These are phyloP conservation scores for Marsdenia floribunda DNA, from an alignment of 257 asterid genomes.

Conservation along the genomic window DNA sequence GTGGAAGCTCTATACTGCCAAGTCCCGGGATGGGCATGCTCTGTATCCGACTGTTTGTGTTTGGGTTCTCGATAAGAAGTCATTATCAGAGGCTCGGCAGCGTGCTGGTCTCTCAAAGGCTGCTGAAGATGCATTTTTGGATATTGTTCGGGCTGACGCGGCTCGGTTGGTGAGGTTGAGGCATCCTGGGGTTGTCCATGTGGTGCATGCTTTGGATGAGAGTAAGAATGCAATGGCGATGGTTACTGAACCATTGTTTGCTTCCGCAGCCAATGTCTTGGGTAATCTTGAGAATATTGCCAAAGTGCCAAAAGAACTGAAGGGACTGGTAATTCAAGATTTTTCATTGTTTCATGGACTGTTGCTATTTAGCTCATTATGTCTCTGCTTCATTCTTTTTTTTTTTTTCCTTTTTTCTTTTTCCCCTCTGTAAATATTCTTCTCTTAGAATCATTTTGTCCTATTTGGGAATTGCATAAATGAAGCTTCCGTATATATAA, in stretches of 20 bases:
- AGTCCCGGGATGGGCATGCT: constrained; percentile 69
- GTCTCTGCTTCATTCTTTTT: background rate
- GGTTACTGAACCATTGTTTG: constrained; percentile 95
- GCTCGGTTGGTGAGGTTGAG: constrained; percentile 84
- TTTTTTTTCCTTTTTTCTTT: too few species aligned
- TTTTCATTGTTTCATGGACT: constrained; percentile 8
- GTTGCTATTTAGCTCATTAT: background rate
- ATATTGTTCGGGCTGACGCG: constrained; percentile 86
- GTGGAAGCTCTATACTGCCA: constrained; percentile 89
- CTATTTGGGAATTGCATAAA: background rate
- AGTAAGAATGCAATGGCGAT: constrained; percentile 89
- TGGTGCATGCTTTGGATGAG: constrained; percentile 92
- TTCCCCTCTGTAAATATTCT: background rate
- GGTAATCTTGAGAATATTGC: constrained; percentile 74
- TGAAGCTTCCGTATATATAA: background rate
- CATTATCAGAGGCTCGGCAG: constrained; percentile 75
- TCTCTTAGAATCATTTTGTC: background rate
- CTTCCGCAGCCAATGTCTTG: constrained; percentile 80
- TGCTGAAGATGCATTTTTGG: constrained; percentile 83
- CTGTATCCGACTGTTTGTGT: constrained; percentile 83
- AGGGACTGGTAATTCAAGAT: constrained; percentile 62
- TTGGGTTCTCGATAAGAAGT: constrained; percentile 87
- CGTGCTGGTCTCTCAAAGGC: constrained; percentile 83
- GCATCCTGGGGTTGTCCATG: constrained; percentile 99
- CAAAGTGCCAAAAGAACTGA: constrained; percentile 86